phyloP scores from a whole-genome alignment of 2,329 filamentous ascomycete species.

The Exophiala aquamarina region DNA sequence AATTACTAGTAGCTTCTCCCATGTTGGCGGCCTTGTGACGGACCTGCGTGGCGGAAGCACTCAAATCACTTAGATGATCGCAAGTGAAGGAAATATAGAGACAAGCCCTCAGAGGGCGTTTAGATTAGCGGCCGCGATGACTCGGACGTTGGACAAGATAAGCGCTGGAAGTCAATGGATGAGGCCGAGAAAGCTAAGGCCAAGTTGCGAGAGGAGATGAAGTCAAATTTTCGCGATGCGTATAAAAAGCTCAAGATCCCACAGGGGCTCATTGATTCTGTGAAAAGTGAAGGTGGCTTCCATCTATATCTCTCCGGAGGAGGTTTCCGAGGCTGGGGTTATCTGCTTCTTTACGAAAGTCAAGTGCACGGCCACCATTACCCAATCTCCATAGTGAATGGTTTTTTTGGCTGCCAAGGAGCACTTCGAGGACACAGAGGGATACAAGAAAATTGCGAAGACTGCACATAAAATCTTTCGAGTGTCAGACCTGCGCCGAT shows the following conservation, averaged over 20 bases:
- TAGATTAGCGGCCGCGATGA: conserved; percentile 67
- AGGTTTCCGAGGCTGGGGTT: conserved; percentile 87
- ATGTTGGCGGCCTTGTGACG: conserved; percentile 75
- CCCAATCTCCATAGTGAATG: conserved; percentile 80
- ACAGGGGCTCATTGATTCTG: conserved; percentile 53
- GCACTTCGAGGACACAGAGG: conserved; percentile 68
- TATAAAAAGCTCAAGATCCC: conserved; percentile 56
- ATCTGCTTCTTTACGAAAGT: conserved; percentile 78
- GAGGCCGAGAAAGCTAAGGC: conserved; percentile 42
- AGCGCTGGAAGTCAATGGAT: conserved; percentile 33
- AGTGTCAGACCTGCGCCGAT: conserved; percentile 73
- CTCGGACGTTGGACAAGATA: conserved; percentile 49
- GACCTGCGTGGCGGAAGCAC: conserved; percentile 66
- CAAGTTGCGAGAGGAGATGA: conserved; percentile 44
- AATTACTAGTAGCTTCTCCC: conserved; percentile 69
- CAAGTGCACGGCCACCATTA: conserved; percentile 70
- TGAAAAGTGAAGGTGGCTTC: conserved; percentile 51
- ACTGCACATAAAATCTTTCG: conserved; percentile 70
- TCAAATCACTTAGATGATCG: conserved; percentile 67
- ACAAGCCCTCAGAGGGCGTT: conserved; percentile 57
- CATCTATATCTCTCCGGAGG: conserved; percentile 84
- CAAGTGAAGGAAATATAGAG: conserved; percentile 48
- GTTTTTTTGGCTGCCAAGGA: conserved; percentile 74
- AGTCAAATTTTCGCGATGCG: conserved; percentile 57
- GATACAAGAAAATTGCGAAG: conserved; percentile 78